A percentile compares a stretch with the other conserved stretches of the same genome.
Conservation (phyloP, 371 early-diverging fungal genomes). For the Syncephalis plumigaleata region DNA sequence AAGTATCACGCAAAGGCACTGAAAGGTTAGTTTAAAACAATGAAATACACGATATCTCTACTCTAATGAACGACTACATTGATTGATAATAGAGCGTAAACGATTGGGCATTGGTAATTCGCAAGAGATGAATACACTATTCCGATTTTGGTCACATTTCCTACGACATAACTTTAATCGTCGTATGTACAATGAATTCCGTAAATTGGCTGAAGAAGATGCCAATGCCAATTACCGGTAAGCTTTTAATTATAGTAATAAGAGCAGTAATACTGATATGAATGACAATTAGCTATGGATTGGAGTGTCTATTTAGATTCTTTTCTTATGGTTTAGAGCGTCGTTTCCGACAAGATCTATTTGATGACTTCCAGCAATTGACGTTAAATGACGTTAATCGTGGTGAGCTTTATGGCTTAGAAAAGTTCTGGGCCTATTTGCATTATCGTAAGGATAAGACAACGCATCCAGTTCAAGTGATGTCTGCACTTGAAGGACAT, state of each 20-base stretch:
- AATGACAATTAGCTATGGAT: conserved; percentile 60
- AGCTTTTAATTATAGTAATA: too few relatives aligned
- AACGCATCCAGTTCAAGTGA: not conserved
- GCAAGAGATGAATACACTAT: conserved; percentile 96
- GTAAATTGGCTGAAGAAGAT: conserved; percentile 81
- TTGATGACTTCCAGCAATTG: conserved; percentile 75
- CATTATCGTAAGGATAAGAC: conserved; percentile 74
- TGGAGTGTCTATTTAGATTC: conserved; percentile 93
- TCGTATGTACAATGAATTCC: conserved; percentile 87
- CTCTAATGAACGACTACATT: too few relatives aligned
- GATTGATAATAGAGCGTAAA: conserved; percentile 51
- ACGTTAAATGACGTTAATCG: conserved; percentile 55
- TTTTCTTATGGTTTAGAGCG: conserved; percentile 90
- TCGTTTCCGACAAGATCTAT: conserved; percentile 67
- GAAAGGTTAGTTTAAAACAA: conserved; percentile 11
- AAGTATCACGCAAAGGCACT: conserved; percentile 90
- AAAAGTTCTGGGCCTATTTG: conserved; percentile 94
- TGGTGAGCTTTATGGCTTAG: conserved; percentile 74
- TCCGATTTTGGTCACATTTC: conserved; percentile 96
- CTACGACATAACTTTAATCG: conserved; percentile 87
- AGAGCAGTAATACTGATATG: too few relatives aligned
- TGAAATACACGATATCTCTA: conserved; percentile 9
- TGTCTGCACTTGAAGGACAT: not conserved
- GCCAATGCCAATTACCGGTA: conserved; percentile 65
- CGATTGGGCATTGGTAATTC: conserved; percentile 77